phyloP scores from a whole-genome alignment of 2,329 filamentous ascomycete genomes.

The Aspergillus texensis region DNA sequence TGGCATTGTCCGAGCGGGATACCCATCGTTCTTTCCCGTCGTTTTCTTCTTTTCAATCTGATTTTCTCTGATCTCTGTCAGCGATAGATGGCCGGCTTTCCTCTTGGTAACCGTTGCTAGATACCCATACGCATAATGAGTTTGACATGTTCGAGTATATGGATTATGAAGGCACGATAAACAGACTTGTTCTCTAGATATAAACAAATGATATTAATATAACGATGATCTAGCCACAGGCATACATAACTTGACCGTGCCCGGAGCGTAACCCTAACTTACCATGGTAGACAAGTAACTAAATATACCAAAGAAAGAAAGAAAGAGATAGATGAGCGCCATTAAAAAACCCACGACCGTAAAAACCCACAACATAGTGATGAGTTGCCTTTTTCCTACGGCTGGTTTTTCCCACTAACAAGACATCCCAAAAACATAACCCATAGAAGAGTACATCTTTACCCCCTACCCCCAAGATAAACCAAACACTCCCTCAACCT shows the following conservation, averaged over 20 bases:
- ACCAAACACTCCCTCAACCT: background rate
- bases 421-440: no score
- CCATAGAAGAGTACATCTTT: background rate
- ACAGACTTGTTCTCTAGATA: background rate
- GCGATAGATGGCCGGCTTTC: constrained; percentile 10
- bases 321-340: background rate
- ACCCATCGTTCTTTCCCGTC: constrained; percentile 1
- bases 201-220: background rate
- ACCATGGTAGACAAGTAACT: background rate
- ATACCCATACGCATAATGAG: constrained; percentile 5
- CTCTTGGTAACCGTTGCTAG: constrained; percentile 7
- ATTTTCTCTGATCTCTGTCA: background rate
- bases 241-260: background rate
- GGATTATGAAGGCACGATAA: constrained; percentile 2
- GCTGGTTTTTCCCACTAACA: background rate
- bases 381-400: no score
- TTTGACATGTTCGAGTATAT: constrained; percentile 1
- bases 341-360: background rate
- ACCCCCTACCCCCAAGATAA: background rate
- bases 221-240: background rate
- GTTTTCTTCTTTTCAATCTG: constrained; percentile 4
- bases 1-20: constrained; percentile 7
- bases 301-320: background rate
- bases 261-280: background rate
- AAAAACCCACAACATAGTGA: background rate